Base-by-base conservation (phyloP, 805 yeast genomes). In the Maudiozyma bulderi region DNA sequence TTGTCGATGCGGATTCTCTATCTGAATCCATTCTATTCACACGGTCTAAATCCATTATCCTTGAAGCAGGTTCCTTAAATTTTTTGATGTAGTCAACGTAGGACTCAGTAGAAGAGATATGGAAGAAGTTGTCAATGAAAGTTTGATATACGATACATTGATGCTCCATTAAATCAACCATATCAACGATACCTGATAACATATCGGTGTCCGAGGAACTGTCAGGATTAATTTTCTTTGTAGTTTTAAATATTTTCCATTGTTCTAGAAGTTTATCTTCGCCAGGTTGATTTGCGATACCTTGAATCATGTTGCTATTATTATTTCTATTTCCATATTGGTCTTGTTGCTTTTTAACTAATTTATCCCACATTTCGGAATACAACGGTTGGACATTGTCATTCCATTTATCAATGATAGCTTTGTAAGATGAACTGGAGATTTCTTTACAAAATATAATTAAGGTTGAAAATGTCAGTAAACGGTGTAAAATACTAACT, bases 391-490 rank as follows among this genome's bases (percentile, higher is more conserved):
- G 60, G 14, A 71, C 65, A 3, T 53, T 54, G 8, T 57, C 50
- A 52, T 70, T 72, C 69, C 78, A 78, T n/a, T 54, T 50, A 5
- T 59, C 64, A 30, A 78, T 51, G 14, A 82, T 61, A 1, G 66
- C 65, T 38, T 62, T 51, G 61, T 75, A 85, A 5, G 76, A 73
- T 2, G 64, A 64, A 0, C 67, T 64, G 2, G 84, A 77, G 4
- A 78, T 68, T 45, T 78, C 79, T 53, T 81, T 84, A 26, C 83
- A 73, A 57, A 83, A 83, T 1, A 80, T 66, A 1, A 77, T 64
- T 29, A 80, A 57, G 0, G 82, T 80, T 11, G 77, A 65, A 44
- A 73, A 73, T 1, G 74, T 69, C 47, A 78, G 45, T 30, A 77
- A 50, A n/a, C 66, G 62, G 0, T 75, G 59, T 33, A 76, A 56